These are phyloP conservation scores for Alternaria metachromatica DNA, from an alignment of 2,329 filamentous ascomycete genomes.

Conservation along the genomic window DNA sequence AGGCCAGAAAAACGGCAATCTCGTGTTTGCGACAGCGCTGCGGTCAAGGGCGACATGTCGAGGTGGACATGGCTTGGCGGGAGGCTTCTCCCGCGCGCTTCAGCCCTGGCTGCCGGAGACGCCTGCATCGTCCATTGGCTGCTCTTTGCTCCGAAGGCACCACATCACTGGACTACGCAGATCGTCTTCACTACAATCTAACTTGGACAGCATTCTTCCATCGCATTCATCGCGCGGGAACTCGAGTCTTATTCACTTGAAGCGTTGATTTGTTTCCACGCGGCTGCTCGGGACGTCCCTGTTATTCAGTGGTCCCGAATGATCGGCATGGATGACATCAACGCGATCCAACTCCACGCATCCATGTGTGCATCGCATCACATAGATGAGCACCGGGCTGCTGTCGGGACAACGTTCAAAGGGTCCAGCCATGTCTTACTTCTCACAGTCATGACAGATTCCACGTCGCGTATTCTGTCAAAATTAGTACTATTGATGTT, in stretches of 20 bases:
- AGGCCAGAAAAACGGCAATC: background rate
- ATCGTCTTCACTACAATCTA: background rate
- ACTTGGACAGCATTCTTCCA: background rate
- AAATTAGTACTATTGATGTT: background rate
- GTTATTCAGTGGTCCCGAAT: background rate
- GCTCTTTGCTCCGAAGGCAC: conserved; percentile 1
- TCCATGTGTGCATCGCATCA: background rate
- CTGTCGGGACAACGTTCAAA: background rate
- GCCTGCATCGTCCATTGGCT: conserved; percentile 5
- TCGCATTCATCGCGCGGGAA: background rate
- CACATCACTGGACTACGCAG: background rate
- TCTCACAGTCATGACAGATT: background rate
- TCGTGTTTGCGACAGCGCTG: conserved; percentile 10
- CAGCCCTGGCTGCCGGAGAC: conserved; percentile 3
- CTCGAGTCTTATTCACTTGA: background rate
- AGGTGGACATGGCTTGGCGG: conserved; percentile 14
- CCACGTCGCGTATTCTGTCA: background rate
- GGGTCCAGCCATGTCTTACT: background rate
- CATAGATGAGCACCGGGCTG: background rate
- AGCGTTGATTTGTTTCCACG: background rate
- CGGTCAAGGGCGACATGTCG: conserved; percentile 2
- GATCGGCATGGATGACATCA: conserved; percentile 8
- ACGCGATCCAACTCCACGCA: background rate
- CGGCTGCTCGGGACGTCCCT: background rate
- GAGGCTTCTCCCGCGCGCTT: conserved; percentile 9